A percentile compares a stretch with the other conserved stretches of the same genome.
phyloP scores from a whole-genome alignment of 345 rosid genomes.

The Durio zibethinus region DNA sequence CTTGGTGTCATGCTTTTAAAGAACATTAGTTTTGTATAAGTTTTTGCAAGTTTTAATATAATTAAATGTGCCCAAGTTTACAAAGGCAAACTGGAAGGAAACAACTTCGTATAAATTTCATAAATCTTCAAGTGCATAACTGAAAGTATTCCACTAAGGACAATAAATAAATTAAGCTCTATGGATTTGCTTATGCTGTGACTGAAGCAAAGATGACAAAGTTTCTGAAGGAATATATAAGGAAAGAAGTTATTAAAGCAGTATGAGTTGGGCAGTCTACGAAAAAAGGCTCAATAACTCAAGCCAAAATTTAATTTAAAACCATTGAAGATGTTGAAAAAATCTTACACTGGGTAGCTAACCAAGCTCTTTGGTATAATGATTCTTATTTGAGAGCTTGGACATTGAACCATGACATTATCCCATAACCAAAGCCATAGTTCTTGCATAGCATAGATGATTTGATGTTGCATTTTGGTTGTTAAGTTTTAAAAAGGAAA shows the following conservation, averaged over 20 bases:
- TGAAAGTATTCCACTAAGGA: slow-evolving; percentile 32
- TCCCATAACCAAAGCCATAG: slow-evolving; percentile 7
- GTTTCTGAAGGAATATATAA: slow-evolving; percentile 38
- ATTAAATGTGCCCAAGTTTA: slow-evolving; percentile 62
- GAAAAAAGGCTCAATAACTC: slow-evolving; percentile 30
- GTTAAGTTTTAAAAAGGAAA: slow-evolving; percentile 15
- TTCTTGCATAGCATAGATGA: slow-evolving; percentile 7
- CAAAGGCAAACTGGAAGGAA: slow-evolving; percentile 69
- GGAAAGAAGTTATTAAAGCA: slow-evolving; percentile 35
- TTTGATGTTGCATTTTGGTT: slow-evolving; percentile 29
- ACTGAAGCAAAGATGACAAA: slow-evolving; percentile 27
- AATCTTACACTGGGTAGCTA: slow-evolving; percentile 26
- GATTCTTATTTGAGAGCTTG: slow-evolving; percentile 24
- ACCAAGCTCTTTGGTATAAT: slow-evolving; percentile 18
- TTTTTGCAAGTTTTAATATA: slow-evolving; percentile 58
- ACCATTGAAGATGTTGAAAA: slow-evolving; percentile 24
- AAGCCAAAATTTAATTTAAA: slow-evolving; percentile 63
- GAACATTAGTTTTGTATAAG: slow-evolving; percentile 93
- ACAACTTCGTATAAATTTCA: slow-evolving; percentile 40
- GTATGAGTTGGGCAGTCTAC: slow-evolving; percentile 27
- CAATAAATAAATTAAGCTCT: slow-evolving; percentile 29
- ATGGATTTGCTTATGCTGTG: slow-evolving; percentile 36
- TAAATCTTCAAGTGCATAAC: slow-evolving; percentile 42
- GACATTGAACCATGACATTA: not conserved
- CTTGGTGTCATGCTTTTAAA: slow-evolving; percentile 97